Base-by-base conservation (phyloP, 441 rosid species). In the Cnidoscolus chayamansa region DNA sequence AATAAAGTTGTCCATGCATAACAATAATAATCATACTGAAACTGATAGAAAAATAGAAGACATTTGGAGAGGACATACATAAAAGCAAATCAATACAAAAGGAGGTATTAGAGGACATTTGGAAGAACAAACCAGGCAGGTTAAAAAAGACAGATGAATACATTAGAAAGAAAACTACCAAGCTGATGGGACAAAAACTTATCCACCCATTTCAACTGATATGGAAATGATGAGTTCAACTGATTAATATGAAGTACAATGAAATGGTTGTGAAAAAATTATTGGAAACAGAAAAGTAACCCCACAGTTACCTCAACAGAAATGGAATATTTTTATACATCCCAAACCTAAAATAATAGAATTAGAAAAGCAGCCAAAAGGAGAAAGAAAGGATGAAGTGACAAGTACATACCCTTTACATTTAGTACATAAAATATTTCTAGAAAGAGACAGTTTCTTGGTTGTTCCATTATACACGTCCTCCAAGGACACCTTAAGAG, bases 391-490 rank as follows among this genome's bases (percentile, higher is more conserved):
- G 40, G 32, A 31, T 4, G 10, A 10, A 16, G 25, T 37, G 31
- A n/a, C 6, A 55, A 70, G 35, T 35, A 8, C 94, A 53, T 50
- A 90, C 96, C 97, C 96, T 35, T 67, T 82, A 73, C 97, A 92
- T 77, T 89, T 92, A 0, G 85, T 58, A 74, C 97, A 92, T 60
- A 92, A 58, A 73, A 84, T 79, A 68, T 90, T 89, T 72, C 94
- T 76, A 0, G 96, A 82, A 35, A 92, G 91, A 35, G 40, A 90
- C 17, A 92, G 92, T 77, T 88, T 92, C 91, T 87, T 90, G 7
- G 87, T 45, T 6, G 82, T 79, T 47, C 97, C 96, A 37, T 78
- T 84, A 71, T 87, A 89, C 20, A 88, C 65, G 51, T 92, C 94
- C 78, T 88, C 96, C 31, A 92, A 71, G 40, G 93, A 82, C 25